Evolutionary conservation across 805 yeast genomes (phyloP).

Genomic region (Metschnikowia henanensis): DNA sequence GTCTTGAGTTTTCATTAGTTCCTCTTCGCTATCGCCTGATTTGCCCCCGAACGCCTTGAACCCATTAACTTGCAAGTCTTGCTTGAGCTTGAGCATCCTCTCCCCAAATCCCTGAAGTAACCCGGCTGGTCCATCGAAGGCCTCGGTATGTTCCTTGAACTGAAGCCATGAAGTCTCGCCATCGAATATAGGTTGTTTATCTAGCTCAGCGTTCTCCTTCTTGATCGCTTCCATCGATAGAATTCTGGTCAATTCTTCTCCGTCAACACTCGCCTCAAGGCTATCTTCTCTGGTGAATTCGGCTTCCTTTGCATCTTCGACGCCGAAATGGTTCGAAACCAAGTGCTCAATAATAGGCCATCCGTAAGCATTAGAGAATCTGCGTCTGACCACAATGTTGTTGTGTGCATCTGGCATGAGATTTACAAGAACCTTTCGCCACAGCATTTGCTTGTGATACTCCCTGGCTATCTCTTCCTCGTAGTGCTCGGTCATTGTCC

Average conservation of each 20-base stretch:
- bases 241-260: conserved; percentile 20
- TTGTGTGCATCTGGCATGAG: conserved; percentile 94
- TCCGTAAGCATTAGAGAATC: conserved; percentile 92
- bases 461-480: conserved; percentile 86
- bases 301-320: conserved; percentile 14
- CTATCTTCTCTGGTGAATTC: conserved; percentile 11
- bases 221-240: conserved; percentile 37
- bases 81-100: conserved; percentile 47
- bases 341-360: conserved; percentile 91
- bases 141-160: conserved; percentile 36
- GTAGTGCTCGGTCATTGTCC: conserved; percentile 37
- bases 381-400: conserved; percentile 83
- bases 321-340: conserved; percentile 61
- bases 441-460: conserved; percentile 80
- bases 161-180: conserved; percentile 54
- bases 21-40: conserved; percentile 1
- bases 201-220: conserved; percentile 37
- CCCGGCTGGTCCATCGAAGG: conserved; percentile 71
- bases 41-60: conserved; percentile 10
- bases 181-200: conserved; percentile 22
- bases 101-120: conserved; percentile 65
- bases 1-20: background rate
- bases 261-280: conserved; percentile 15
- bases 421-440: conserved; percentile 90
- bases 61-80: conserved; percentile 18